Evolutionary conservation across 1,139 yeast genomes (phyloP), one percentile per base, ranked within the genome.

Genomic region (Suhomyces chickasaworum): DNA sequence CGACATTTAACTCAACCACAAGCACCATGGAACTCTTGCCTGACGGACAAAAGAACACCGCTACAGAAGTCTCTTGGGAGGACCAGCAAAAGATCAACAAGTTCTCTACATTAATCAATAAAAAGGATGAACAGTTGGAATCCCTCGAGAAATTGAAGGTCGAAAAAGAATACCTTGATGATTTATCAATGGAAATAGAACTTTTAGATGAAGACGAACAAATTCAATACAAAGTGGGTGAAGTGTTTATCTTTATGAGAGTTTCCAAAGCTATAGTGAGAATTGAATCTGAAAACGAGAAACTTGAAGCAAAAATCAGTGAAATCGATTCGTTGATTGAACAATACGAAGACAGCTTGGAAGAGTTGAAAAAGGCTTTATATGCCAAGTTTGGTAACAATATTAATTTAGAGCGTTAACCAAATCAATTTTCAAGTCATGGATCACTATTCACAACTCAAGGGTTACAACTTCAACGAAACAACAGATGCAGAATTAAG

Each of bases 321-420:
- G 59, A 58, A 2, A 56, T 79, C 20, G 84, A 82, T 40, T 57
- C 63, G 1, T 61, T 75, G 50, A 73, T 87, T 41, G 81, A 74
- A 1, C 71, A 63, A 0, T 70, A 84, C 35, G 84, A 83, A 49
- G 75, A 70, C 4, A 71, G 78, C 51, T 75, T 91, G 67, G 66
- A 65, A 8, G 77, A 66, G 31, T 76, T 91, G 56, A 93, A 91
- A 69, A 77, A 80, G 29, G 75, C 73, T n/a, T 72, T 93, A 49
- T 93, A 93, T 61, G 89, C 89, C 15, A 90, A 89, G 64, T 93
- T 93, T 63, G 99, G 99, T 32, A 81, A 81, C 55, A 84, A 90
- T 51, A 93, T 93, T 61, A 91, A 91, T 63, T 73, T 93, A 42
- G 99, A 93, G 59, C 74, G 83, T 48, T 72, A 8, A 25, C n/a